phyloP scores from a whole-genome alignment of 441 rosid genomes.

The Erysimum pusillum region DNA sequence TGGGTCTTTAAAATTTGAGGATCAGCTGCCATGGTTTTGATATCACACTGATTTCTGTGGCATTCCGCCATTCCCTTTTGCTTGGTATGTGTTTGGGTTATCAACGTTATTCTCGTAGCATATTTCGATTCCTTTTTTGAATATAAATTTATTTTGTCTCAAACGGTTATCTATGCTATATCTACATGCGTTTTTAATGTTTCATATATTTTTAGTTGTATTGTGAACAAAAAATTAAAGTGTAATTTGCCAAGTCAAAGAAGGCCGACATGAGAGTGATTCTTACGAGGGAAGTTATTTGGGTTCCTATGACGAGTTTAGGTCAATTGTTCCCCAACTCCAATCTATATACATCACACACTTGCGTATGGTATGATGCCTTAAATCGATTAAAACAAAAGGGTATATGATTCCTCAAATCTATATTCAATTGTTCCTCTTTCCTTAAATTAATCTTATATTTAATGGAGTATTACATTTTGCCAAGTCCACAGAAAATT shows the following conservation, averaged over 20 bases:
- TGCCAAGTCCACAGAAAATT: neutral
- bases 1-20: neutral
- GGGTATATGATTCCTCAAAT: constrained; percentile 1
- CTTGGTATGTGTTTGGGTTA: neutral
- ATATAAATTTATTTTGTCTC: neutral
- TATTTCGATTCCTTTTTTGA: neutral
- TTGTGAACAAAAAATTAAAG: neutral
- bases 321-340: constrained; percentile 28
- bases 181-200: neutral
- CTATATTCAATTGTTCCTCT: neutral
- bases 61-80: neutral
- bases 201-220: neutral
- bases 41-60: neutral
- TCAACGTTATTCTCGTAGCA: neutral
- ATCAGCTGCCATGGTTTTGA: neutral
- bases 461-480: neutral
- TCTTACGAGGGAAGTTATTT: constrained; percentile 37
- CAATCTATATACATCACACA: constrained; percentile 25
- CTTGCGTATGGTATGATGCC: constrained; percentile 27
- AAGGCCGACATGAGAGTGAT: constrained; percentile 28
- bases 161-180: neutral
- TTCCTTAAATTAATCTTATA: neutral
- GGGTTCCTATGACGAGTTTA: constrained; percentile 18
- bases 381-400: neutral
- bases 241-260: constrained; percentile 31